Conservation (phyloP, 2,329 filamentous ascomycete species). For the Byssoonygena ceratinophila region DNA sequence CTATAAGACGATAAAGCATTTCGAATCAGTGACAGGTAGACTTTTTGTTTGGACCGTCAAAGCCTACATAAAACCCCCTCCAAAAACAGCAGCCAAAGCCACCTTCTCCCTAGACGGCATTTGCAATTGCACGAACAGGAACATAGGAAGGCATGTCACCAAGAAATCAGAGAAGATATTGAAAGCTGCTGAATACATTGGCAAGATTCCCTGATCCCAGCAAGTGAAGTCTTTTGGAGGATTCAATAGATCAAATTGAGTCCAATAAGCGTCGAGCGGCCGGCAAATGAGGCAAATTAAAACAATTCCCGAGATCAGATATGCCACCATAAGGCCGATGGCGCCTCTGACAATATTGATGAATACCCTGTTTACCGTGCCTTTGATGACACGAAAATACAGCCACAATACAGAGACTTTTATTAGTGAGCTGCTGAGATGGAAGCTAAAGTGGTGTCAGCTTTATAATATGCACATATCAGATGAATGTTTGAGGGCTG, state of each 20-base stretch:
- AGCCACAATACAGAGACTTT: slow-evolving; percentile 11
- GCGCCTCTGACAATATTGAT: slow-evolving; percentile 3
- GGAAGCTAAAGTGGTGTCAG: slow-evolving; percentile 5
- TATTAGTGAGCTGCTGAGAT: neutral
- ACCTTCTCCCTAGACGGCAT: slow-evolving; percentile 11
- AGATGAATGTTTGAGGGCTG: neutral
- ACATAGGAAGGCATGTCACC: slow-evolving; percentile 7
- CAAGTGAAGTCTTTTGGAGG: neutral
- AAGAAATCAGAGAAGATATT: slow-evolving; percentile 9
- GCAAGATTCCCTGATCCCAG: slow-evolving; percentile 8
- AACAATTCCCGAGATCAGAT: neutral
- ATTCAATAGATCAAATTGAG: slow-evolving; percentile 3
- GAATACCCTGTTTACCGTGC: slow-evolving; percentile 8
- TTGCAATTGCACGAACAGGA: slow-evolving; percentile 10
- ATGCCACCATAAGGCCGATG: slow-evolving; percentile 5
- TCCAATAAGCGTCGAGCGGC: slow-evolving; percentile 9
- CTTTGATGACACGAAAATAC: slow-evolving; percentile 12
- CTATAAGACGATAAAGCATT: neutral
- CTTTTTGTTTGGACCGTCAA: neutral
- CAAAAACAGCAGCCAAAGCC: slow-evolving; percentile 5
- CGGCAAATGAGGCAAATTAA: slow-evolving; percentile 7
- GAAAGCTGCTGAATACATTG: slow-evolving; percentile 4
- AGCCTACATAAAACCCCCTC: slow-evolving; percentile 9
- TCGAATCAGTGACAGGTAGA: neutral
- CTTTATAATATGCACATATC: neutral